Conservation (phyloP, 2,329 filamentous ascomycete species). For the Exserohilum turcica region DNA sequence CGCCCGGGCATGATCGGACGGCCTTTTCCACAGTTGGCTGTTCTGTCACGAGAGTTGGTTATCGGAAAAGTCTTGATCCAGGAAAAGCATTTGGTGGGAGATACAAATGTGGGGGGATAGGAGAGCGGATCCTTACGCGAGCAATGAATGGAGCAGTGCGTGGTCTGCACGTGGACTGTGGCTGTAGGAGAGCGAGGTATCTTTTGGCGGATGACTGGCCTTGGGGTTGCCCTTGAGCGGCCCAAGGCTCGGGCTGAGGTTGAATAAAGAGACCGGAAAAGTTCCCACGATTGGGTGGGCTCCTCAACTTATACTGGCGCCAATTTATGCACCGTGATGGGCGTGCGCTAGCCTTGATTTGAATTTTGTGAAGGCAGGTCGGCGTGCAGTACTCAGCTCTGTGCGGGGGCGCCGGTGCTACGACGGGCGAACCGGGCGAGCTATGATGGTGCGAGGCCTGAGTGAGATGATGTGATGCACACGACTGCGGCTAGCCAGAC, state of each 20-base stretch:
- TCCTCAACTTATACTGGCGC: slow-evolving; percentile 24
- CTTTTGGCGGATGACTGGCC: slow-evolving; percentile 21
- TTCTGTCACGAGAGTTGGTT: slow-evolving; percentile 43
- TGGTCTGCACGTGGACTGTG: slow-evolving; percentile 34
- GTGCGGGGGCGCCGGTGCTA: background rate
- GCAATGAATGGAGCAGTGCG: slow-evolving; percentile 40
- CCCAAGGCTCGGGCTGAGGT: slow-evolving; percentile 14
- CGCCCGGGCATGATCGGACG: slow-evolving; percentile 46
- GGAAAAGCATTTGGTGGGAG: slow-evolving; percentile 42
- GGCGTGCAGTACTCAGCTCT: slow-evolving; percentile 16
- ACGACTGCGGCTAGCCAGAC: background rate
- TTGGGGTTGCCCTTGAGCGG: slow-evolving; percentile 11
- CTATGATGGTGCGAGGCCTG: background rate
- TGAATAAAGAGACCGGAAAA: slow-evolving; percentile 28
- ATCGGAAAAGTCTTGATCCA: slow-evolving; percentile 43
- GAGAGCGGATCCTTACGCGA: slow-evolving; percentile 42
- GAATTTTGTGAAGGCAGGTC: background rate
- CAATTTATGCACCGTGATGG: slow-evolving; percentile 21
- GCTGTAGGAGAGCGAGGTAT: slow-evolving; percentile 30
- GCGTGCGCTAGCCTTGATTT: slow-evolving; percentile 17
- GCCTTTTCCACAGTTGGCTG: slow-evolving; percentile 42
- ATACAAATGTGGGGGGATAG: slow-evolving; percentile 40
- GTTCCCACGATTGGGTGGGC: slow-evolving; percentile 27
- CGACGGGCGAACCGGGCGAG: background rate
- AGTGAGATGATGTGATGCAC: background rate